phyloP scores from a whole-genome alignment of 148 eudicot genomes.

The Hydrangea macrophylla region DNA sequence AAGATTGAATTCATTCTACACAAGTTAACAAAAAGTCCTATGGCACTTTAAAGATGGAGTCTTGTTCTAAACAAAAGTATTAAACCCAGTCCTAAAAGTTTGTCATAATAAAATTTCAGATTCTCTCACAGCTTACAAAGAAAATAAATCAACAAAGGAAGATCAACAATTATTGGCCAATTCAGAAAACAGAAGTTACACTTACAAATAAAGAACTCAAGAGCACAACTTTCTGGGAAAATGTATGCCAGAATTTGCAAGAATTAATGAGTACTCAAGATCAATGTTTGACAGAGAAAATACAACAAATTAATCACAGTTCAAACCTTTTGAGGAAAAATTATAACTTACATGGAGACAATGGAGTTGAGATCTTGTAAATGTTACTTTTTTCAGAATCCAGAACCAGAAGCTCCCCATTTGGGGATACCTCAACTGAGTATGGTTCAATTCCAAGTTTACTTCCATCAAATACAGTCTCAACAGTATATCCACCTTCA shows the following conservation, averaged over 20 bases:
- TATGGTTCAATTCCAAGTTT: constrained; percentile 87
- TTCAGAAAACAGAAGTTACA: too few relatives aligned
- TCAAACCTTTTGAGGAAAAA: background rate
- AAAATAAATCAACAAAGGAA: background rate
- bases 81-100: background rate
- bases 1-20: background rate
- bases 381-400: constrained; percentile 77
- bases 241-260: background rate
- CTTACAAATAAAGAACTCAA: background rate
- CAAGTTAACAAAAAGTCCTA: background rate
- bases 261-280: background rate
- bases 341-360: constrained; percentile 42
- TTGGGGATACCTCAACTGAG: constrained; percentile 49
- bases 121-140: background rate
- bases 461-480: constrained; percentile 81
- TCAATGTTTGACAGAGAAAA: constrained; percentile 1
- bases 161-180: too few relatives aligned
- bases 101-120: background rate
- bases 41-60: background rate
- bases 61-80: constrained; percentile 8
- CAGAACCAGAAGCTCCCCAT: constrained; percentile 64
- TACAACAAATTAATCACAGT: background rate
- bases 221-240: background rate
- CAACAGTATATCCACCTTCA: constrained; percentile 67
- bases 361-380: constrained; percentile 69